Evolutionary conservation across 176 grass and related monocot species (phyloP).

Genomic region (Thalia dealbata): DNA sequence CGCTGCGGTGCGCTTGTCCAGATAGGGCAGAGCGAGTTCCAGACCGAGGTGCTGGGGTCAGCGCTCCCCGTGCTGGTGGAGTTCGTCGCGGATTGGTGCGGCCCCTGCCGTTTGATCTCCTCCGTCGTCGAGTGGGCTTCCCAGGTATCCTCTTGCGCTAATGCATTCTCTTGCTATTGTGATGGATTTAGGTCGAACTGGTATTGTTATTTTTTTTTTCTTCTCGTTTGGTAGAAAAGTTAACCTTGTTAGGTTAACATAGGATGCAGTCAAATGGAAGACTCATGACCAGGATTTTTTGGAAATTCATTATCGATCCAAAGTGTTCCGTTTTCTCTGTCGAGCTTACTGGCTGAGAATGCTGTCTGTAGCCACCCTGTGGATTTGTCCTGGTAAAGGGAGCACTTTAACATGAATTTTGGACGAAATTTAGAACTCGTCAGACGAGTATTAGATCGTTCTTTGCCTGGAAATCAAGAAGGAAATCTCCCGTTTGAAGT

Average conservation of each 20-base stretch:
- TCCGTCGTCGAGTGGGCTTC: slow-evolving; percentile 83
- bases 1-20: slow-evolving; percentile 46
- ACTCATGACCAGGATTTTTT: background rate
- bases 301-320: background rate
- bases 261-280: background rate
- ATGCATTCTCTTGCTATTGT: background rate
- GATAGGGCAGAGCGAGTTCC: slow-evolving; percentile 58
- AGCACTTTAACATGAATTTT: background rate
- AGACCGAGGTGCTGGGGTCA: slow-evolving; percentile 61
- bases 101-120: slow-evolving; percentile 82
- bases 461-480: background rate
- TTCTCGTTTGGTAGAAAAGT: background rate
- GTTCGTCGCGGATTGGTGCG: slow-evolving; percentile 94
- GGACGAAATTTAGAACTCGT: no score
- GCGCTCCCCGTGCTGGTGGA: slow-evolving; percentile 86
- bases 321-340: no score
- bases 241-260: background rate
- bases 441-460: no score
- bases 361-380: no score
- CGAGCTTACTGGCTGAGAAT: no score
- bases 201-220: no score
- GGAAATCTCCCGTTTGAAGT: background rate
- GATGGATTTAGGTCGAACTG: background rate
- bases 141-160: slow-evolving; percentile 20
- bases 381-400: no score